These are phyloP conservation scores for Boletus barrowsii DNA, from an alignment of 768 basidiomycete species.

Conservation along the genomic window DNA sequence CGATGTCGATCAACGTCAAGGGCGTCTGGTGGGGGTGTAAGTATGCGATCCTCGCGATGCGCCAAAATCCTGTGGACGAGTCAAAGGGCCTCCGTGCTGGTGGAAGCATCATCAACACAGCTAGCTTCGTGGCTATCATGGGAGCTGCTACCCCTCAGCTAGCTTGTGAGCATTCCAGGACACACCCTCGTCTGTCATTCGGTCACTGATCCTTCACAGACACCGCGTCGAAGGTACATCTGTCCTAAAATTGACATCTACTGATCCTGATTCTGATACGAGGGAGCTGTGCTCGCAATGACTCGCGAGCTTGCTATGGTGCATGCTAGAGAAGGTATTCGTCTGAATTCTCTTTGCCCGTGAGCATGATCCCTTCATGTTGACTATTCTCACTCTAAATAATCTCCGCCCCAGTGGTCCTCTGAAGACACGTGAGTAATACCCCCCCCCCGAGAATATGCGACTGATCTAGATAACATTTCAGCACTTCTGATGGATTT, in stretches of 20 bases:
- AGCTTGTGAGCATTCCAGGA: conserved; percentile 61
- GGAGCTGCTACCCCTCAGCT: conserved; percentile 98
- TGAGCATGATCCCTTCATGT: conserved; percentile 39
- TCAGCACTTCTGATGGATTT: conserved; percentile 98
- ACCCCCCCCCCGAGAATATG: neutral
- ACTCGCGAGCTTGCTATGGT: conserved; percentile 97
- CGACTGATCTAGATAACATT: neutral
- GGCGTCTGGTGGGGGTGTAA: conserved; percentile 99
- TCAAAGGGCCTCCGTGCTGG: conserved; percentile 76
- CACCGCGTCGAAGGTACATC: conserved; percentile 83
- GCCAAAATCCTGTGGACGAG: conserved; percentile 81
- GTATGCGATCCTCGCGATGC: conserved; percentile 96
- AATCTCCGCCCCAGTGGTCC: conserved; percentile 62
- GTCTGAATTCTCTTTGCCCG: conserved; percentile 96
- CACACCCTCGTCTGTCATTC: neutral
- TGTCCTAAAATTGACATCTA: neutral
- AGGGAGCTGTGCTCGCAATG: conserved; percentile 98
- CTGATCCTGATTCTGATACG: conserved; percentile 10
- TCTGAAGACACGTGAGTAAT: conserved; percentile 80
- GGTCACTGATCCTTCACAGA: conserved; percentile 45
- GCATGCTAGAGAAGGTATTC: conserved; percentile 95
- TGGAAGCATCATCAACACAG: conserved; percentile 96
- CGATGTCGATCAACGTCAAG: conserved; percentile 93
- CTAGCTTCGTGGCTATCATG: conserved; percentile 92
- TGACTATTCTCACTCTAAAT: conserved; percentile 1